A percentile compares a stretch with the other conserved stretches of the same genome.
Conservation (phyloP, 148 eudicot species). For the Nepenthes gracilis region DNA sequence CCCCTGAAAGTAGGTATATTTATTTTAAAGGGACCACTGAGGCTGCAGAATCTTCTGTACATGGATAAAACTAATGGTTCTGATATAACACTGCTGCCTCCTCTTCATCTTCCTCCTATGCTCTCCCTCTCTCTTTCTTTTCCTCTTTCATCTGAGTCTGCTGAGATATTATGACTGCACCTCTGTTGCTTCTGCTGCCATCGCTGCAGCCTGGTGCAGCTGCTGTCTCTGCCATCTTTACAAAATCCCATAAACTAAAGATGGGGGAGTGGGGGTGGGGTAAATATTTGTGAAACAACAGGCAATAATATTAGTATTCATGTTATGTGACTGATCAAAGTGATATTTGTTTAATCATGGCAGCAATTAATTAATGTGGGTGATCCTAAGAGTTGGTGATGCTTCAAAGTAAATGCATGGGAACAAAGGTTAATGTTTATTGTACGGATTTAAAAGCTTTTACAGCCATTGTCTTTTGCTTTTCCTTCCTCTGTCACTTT, state of each 20-base stretch:
- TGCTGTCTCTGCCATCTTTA: constrained; percentile 50
- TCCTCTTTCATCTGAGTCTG: neutral
- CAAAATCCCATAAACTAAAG: constrained; percentile 47
- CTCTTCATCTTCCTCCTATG: neutral
- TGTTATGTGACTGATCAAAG: too few relatives aligned
- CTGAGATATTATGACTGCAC: constrained; percentile 30
- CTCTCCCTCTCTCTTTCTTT: neutral
- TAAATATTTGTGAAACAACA: neutral
- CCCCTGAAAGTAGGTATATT: neutral
- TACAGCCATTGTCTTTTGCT: too few relatives aligned
- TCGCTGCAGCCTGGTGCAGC: constrained; percentile 43
- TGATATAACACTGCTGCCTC: constrained; percentile 20
- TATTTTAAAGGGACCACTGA: constrained; percentile 30
- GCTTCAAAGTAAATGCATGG: too few relatives aligned
- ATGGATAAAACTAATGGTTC: constrained; percentile 58
- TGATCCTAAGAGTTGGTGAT: too few relatives aligned
- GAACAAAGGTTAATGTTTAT: too few relatives aligned
- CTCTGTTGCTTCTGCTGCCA: constrained; percentile 17
- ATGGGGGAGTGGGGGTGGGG: neutral
- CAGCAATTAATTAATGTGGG: too few relatives aligned
- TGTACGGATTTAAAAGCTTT: too few relatives aligned
- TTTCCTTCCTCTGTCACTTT: too few relatives aligned
- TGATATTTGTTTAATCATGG: too few relatives aligned
- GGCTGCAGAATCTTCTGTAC: constrained; percentile 65
- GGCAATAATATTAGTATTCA: too few relatives aligned